Evolutionary conservation across 306 rosid species (phyloP), one percentile per base, ranked within the genome.

Genomic region (Rosa persica): DNA sequence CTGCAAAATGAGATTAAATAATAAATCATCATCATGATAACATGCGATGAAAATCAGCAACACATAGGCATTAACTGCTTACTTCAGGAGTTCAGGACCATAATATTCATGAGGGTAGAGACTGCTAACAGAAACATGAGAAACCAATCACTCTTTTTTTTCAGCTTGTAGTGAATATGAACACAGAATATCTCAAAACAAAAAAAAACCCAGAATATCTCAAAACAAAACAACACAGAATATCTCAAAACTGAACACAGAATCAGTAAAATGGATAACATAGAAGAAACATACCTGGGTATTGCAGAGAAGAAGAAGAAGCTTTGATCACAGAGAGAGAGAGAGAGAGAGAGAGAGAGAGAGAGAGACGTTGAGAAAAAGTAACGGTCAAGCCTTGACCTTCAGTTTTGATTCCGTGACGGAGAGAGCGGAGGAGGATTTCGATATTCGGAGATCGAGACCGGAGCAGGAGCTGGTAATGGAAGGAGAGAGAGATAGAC

Each of bases 381-480:
- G 90, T 75, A 89, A 91, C 93, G 93, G 96, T 89, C 93, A 85
- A 86, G n/a, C n/a, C n/a, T n/a, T n/a, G n/a, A n/a, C n/a, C n/a
- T n/a, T n/a, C n/a, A n/a, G n/a, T n/a, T n/a, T n/a, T n/a, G n/a
- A n/a, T n/a, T n/a, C n/a, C n/a, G n/a, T n/a, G n/a, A n/a, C n/a
- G n/a, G n/a, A n/a, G n/a, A n/a, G n/a, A n/a, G n/a, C n/a, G n/a
- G n/a, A n/a, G n/a, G n/a, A n/a, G n/a, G n/a, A n/a, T n/a, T n/a
- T n/a, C n/a, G n/a, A n/a, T n/a, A n/a, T n/a, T n/a, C n/a, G n/a
- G n/a, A n/a, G n/a, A n/a, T n/a, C n/a, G n/a, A n/a, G n/a, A n/a
- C n/a, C n/a, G n/a, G n/a, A n/a, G n/a, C n/a, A n/a, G n/a, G n/a
- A n/a, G n/a, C n/a, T n/a, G n/a, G n/a, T n/a, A n/a, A n/a, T n/a